These are phyloP conservation scores for Vaccinium myrtillus DNA, from an alignment of 148 eudicot species.

Conservation along the genomic window DNA sequence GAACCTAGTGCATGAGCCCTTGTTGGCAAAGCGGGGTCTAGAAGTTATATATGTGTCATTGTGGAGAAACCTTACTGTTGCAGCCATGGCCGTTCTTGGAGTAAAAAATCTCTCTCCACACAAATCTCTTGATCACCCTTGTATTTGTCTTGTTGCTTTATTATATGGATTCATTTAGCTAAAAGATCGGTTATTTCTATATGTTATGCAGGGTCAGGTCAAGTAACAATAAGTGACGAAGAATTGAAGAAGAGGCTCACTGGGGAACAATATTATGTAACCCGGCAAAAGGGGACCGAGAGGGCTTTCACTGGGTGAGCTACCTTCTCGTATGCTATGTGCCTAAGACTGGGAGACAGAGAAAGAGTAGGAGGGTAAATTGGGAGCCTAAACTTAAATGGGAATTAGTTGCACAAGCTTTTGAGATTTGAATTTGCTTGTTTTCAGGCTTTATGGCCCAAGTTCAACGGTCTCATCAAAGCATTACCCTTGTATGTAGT, in stretches of 20 bases:
- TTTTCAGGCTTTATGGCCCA: not conserved
- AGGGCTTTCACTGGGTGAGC: slow-evolving; percentile 87
- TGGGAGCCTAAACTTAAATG: not conserved
- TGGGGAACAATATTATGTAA: slow-evolving; percentile 67
- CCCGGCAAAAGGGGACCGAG: slow-evolving; percentile 90
- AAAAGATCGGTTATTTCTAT: not conserved
- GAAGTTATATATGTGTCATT: too few species aligned
- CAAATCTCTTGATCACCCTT: not conserved
- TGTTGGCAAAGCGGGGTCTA: not conserved
- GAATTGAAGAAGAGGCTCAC: slow-evolving; percentile 75
- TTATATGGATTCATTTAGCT: not conserved
- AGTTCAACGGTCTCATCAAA: not conserved
- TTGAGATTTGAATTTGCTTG: not conserved
- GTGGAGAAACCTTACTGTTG: not conserved
- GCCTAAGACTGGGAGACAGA: not conserved
- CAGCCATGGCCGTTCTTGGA: not conserved
- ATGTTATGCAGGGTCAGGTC: slow-evolving; percentile 37
- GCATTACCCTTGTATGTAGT: not conserved
- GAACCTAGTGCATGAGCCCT: not conserved
- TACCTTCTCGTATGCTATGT: not conserved
- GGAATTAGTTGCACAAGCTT: not conserved
- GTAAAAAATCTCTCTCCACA: not conserved
- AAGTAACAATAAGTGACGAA: slow-evolving; percentile 46
- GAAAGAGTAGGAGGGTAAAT: not conserved
- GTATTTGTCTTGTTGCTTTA: not conserved